Percentiles rank a stretch among this genome's conserved stretches.
Conservation (phyloP, 78 protist species). For the slime mould (Dictyostelium discoideum) region DNA sequence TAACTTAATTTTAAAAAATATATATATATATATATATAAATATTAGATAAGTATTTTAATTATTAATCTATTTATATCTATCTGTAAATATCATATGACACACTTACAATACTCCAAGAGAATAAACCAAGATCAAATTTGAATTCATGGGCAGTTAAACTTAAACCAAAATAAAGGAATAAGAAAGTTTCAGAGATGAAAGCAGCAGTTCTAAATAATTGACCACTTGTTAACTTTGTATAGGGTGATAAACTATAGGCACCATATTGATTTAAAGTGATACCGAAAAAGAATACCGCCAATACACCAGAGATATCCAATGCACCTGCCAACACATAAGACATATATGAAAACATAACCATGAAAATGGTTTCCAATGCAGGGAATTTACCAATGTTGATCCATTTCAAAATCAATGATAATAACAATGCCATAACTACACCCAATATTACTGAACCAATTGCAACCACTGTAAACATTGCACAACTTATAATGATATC, state of each 20-base stretch:
- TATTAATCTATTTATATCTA: too few species aligned
- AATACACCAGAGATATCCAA: conserved; percentile 68
- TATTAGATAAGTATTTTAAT: too few species aligned
- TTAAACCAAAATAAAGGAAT: conserved; percentile 83
- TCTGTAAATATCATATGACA: not conserved
- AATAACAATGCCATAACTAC: conserved; percentile 55
- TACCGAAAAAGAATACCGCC: conserved; percentile 86
- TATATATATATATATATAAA: not conserved
- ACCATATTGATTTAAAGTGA: conserved; percentile 81
- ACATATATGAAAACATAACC: conserved; percentile 76
- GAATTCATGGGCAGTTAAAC: conserved; percentile 32
- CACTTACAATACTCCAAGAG: conserved; percentile 60
- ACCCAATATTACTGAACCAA: conserved; percentile 54
- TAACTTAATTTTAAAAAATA: not conserved
- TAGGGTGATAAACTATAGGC: conserved; percentile 75
- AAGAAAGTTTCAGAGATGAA: conserved; percentile 84
- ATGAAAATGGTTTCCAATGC: conserved; percentile 73
- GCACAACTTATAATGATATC: not conserved
- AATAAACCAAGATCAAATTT: conserved; percentile 49
- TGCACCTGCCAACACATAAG: conserved; percentile 59
- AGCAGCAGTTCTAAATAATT: conserved; percentile 80
- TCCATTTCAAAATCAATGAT: conserved; percentile 45
- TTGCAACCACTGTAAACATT: conserved; percentile 23
- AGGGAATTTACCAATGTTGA: conserved; percentile 59
- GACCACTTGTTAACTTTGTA: conserved; percentile 62